Conservation (phyloP, 192 early-diverging fungal species). For the Dissophora globulifera region DNA sequence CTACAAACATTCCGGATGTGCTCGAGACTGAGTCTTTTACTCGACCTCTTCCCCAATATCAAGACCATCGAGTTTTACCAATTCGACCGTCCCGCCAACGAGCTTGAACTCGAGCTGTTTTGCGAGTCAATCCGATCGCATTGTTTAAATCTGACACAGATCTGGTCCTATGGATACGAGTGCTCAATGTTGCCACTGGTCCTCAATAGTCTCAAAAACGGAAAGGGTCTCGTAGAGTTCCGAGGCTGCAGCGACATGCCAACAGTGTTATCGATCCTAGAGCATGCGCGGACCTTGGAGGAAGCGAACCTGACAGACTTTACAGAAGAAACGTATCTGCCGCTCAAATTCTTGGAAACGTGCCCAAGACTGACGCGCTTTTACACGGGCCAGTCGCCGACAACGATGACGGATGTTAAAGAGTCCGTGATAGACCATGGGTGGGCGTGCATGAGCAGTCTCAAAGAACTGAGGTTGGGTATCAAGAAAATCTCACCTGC, state of each 20-base stretch:
- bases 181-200: slow-evolving; percentile 38
- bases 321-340: slow-evolving; percentile 15
- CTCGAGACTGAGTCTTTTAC: slow-evolving; percentile 7
- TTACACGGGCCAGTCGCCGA: slow-evolving; percentile 9
- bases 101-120: background rate
- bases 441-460: slow-evolving; percentile 16
- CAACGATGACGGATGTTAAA: slow-evolving; percentile 17
- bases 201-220: background rate
- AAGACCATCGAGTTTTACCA: slow-evolving; percentile 26
- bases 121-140: slow-evolving; percentile 11
- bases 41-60: slow-evolving; percentile 27
- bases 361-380: slow-evolving; percentile 14
- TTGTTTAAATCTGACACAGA: slow-evolving; percentile 13
- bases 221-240: slow-evolving; percentile 2
- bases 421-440: slow-evolving; percentile 20
- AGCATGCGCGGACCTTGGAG: slow-evolving; percentile 18
- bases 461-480: slow-evolving; percentile 20
- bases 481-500: slow-evolving; percentile 21
- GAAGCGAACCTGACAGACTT: slow-evolving; percentile 30
- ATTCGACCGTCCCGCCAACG: slow-evolving; percentile 13
- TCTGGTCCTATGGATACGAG: slow-evolving; percentile 31
- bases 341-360: slow-evolving; percentile 22
- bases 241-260: slow-evolving; percentile 22
- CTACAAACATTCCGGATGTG: slow-evolving; percentile 35
- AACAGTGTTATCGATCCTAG: slow-evolving; percentile 22